These are phyloP conservation scores for Aspergillus flavus DNA, from an alignment of 2,329 filamentous ascomycete species.

Conservation along the genomic window DNA sequence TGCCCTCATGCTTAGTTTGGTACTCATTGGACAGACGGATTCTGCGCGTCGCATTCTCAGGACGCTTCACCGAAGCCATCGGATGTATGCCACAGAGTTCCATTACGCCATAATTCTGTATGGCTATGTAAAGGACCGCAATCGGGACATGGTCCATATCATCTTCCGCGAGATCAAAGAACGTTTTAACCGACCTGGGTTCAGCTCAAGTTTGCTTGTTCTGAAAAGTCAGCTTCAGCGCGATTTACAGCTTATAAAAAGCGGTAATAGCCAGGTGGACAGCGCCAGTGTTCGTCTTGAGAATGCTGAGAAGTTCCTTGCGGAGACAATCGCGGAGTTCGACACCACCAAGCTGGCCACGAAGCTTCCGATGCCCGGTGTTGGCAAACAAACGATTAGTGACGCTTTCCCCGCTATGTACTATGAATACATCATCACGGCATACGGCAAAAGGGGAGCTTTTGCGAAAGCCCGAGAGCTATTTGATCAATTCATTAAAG, in stretches of 20 bases:
- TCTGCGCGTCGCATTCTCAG: conserved; percentile 57
- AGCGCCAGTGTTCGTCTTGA: conserved; percentile 28
- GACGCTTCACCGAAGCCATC: conserved; percentile 39
- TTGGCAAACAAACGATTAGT: conserved; percentile 36
- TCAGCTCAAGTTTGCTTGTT: conserved; percentile 39
- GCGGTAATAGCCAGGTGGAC: conserved; percentile 12
- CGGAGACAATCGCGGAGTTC: conserved; percentile 40
- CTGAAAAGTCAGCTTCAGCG: conserved; percentile 39
- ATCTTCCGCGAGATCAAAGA: conserved; percentile 49
- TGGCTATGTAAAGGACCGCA: conserved; percentile 53
- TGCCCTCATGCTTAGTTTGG: conserved; percentile 62
- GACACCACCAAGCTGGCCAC: conserved; percentile 46
- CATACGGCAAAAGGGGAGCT: conserved; percentile 53
- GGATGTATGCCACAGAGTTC: conserved; percentile 44
- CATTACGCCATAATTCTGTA: conserved; percentile 52
- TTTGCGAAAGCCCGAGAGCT: conserved; percentile 57
- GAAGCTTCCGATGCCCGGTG: conserved; percentile 43
- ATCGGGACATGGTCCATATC: conserved; percentile 53
- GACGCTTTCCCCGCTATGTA: conserved; percentile 54
- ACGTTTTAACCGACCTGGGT: conserved; percentile 36
- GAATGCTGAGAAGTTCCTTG: conserved; percentile 41
- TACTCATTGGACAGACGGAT: conserved; percentile 55
- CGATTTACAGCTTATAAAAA: conserved; percentile 31
- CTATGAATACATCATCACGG: conserved; percentile 59
- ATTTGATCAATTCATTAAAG: conserved; percentile 54